Conservation (phyloP, 2,329 filamentous ascomycete genomes). For the Mycosphaerelloides madeirae region DNA sequence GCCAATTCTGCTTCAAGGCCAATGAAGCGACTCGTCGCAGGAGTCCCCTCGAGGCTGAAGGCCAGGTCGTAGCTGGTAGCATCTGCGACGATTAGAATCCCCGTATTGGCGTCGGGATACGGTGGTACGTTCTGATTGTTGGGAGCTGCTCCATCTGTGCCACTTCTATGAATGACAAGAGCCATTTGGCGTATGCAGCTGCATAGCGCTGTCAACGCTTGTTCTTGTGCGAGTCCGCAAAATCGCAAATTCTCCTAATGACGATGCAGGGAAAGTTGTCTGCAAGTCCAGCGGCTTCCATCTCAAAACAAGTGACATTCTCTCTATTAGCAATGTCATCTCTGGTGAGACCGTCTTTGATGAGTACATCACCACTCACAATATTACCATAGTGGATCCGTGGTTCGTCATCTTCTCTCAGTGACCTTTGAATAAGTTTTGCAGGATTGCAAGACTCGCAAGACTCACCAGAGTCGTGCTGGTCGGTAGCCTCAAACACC, state of each 20-base stretch:
- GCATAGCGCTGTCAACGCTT: slow-evolving; percentile 23
- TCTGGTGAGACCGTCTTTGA: slow-evolving; percentile 11
- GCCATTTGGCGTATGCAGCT: slow-evolving; percentile 20
- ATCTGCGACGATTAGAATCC: too few species aligned
- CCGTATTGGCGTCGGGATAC: too few species aligned
- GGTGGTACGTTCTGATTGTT: too few species aligned
- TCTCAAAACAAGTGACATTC: slow-evolving; percentile 23
- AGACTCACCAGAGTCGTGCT: not conserved
- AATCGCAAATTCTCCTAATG: slow-evolving; percentile 26
- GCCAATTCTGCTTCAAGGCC: too few species aligned
- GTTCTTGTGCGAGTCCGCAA: slow-evolving; percentile 25
- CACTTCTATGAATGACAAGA: slow-evolving; percentile 1
- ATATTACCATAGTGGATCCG: slow-evolving; percentile 24
- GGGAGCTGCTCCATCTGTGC: not conserved
- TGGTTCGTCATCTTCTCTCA: not conserved
- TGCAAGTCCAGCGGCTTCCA: too few species aligned
- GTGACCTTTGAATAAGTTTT: not conserved
- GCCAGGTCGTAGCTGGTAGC: too few species aligned
- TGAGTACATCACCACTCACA: slow-evolving; percentile 20
- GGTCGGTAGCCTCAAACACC: slow-evolving; percentile 1
- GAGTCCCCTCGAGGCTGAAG: too few species aligned
- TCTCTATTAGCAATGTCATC: slow-evolving; percentile 4
- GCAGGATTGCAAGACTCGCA: not conserved
- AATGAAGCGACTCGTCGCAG: too few species aligned
- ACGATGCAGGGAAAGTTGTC: slow-evolving; percentile 23